Evolutionary conservation across 768 basidiomycete genomes (phyloP), one percentile per base, ranked within the genome.

Genomic region (Mycena floridula): DNA sequence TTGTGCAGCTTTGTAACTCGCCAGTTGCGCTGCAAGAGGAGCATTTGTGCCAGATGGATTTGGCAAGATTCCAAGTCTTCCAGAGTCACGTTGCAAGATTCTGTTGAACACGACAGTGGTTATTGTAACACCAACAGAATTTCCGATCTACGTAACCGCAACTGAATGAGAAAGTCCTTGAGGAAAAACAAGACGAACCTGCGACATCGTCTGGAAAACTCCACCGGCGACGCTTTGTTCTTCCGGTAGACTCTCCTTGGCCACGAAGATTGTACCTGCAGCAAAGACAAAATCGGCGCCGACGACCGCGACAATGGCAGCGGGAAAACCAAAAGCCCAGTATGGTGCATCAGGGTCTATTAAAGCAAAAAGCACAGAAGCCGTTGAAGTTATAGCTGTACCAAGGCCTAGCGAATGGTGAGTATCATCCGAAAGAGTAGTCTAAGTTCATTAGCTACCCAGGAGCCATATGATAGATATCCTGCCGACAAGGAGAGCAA

Each of bases 221-320:
- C 79, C 88, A 3, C 85, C 87, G 4, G 81, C 79, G 4, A 89
- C 67, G 59, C 79, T 82, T 59, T 90, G 88, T 52, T 90, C 88
- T 43, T 84, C 70, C 3, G 78, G 79, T 1, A 72, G 58, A 2
- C 78, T 71, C 9, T 83, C 69, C 54, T 81, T 83, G 3, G 86
- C 82, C 30, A 88, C 76, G 52, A 84, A 90, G 15, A 90, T 62
- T 5, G 83, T 84, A 3, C 88, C 89, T 0, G 78, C 65, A 0
- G 88, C 66, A 54, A 80, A 89, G 2, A 85, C 78, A 48, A 90
- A 86, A 54, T 90, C 89, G 1, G 79, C 85, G 18, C 89, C 89
- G 37, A 87, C 72, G 11, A 89, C 87, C 16, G 75, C 63, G 37
- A 84, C 46, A 28, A 77, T 62, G 0, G 84, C 73, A 1, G 81